Evolutionary conservation across 2,329 filamentous ascomycete genomes (phyloP).

Genomic region (Fusarium caatingaense): DNA sequence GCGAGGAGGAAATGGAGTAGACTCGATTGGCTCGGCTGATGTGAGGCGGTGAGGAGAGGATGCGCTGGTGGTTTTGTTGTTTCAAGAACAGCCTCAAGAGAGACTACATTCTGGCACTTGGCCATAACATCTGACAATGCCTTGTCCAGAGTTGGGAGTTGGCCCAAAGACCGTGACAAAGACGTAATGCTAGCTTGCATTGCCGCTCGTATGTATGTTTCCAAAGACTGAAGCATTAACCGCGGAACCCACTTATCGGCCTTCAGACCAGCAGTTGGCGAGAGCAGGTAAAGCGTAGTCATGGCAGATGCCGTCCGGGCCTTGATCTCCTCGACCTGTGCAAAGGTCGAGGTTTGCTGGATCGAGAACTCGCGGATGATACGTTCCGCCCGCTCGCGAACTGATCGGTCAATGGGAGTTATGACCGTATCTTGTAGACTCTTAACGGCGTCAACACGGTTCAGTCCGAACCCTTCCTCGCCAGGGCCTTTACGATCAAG

Average conservation of each 20-base stretch:
- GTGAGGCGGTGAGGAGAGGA: conserved; percentile 64
- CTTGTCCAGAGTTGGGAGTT: conserved; percentile 83
- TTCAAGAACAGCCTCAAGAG: conserved; percentile 81
- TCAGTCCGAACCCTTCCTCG: conserved; percentile 81
- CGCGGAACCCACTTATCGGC: conserved; percentile 72
- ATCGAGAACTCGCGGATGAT: conserved; percentile 87
- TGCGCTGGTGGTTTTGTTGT: conserved; percentile 75
- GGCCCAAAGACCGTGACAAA: conserved; percentile 79
- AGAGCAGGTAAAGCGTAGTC: conserved; percentile 82
- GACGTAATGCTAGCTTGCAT: conserved; percentile 82
- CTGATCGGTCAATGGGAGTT: conserved; percentile 76
- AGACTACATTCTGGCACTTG: conserved; percentile 91
- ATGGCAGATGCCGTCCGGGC: conserved; percentile 79
- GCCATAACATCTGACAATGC: conserved; percentile 84
- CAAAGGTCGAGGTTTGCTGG: conserved; percentile 65
- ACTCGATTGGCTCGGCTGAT: conserved; percentile 54
- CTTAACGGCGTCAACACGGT: conserved; percentile 76
- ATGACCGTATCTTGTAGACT: conserved; percentile 77
- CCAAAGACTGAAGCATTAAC: conserved; percentile 79
- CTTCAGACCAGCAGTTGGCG: conserved; percentile 68
- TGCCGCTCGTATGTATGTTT: conserved; percentile 83
- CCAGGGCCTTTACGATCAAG: conserved; percentile 74
- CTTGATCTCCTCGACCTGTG: conserved; percentile 79
- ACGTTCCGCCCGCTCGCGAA: conserved; percentile 80
- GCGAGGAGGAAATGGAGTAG: conserved; percentile 79